Conservation (phyloP, 164 flowering plant species). For the Taxillus chinensis region DNA sequence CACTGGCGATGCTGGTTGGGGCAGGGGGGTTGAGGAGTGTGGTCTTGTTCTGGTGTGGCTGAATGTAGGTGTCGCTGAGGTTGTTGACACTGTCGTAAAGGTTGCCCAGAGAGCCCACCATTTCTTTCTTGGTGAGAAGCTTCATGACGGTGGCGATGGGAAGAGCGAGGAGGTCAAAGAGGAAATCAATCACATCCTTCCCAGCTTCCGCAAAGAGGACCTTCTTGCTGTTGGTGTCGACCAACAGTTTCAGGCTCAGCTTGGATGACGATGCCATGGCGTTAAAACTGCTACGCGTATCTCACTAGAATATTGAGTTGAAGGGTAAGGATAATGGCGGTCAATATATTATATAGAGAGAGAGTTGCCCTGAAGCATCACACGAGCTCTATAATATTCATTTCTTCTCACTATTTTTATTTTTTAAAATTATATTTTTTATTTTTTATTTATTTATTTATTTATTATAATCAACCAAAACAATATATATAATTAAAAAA, state of each 20-base stretch:
- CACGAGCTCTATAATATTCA: no score
- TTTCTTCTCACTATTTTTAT: no score
- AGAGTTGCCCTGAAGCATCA: no score
- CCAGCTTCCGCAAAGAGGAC: constrained; percentile 29
- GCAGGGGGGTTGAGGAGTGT: constrained; percentile 3
- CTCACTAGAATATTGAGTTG: no score
- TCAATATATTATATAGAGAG: no score
- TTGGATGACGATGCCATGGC: not conserved
- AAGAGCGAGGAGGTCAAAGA: constrained; percentile 15
- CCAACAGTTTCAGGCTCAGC: constrained; percentile 24
- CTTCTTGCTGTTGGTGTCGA: constrained; percentile 15
- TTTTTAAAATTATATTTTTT: no score
- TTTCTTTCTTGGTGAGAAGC: constrained; percentile 1
- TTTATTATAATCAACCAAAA: no score
- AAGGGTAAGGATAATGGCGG: no score
- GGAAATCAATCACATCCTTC: constrained; percentile 24
- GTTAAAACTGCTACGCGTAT: no score
- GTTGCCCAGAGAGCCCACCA: constrained; percentile 11
- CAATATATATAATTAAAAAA: no score
- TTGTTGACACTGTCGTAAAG: constrained; percentile 18
- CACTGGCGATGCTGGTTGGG: not conserved
- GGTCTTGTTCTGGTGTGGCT: constrained; percentile 4
- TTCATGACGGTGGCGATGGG: constrained; percentile 11
- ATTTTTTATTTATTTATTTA: no score
- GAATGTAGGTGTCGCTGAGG: constrained; percentile 11